These are phyloP conservation scores for Digitaria exilis DNA, from an alignment of 202 grass and related monocot genomes.

Conservation along the genomic window DNA sequence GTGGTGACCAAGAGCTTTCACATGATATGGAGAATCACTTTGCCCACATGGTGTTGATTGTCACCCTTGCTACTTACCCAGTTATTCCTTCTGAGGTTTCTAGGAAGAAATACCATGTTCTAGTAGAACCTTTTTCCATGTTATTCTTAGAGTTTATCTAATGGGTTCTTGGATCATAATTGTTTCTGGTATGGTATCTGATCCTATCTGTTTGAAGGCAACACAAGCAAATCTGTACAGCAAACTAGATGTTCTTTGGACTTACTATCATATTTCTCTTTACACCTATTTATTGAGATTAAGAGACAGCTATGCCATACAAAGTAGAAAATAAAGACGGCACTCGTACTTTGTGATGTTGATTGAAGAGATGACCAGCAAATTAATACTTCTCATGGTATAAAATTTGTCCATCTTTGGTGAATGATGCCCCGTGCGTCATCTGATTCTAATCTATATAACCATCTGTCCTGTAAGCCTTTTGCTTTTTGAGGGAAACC, in stretches of 20 bases:
- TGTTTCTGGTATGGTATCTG: slow-evolving; percentile 30
- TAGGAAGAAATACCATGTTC: background rate
- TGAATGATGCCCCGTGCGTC: background rate
- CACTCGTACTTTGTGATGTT: background rate
- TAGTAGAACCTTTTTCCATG: background rate
- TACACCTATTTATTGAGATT: slow-evolving; percentile 4
- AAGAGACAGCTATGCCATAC: slow-evolving; percentile 2
- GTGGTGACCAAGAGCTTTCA: slow-evolving; percentile 29
- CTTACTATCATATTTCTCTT: slow-evolving; percentile 1
- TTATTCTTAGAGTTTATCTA: background rate
- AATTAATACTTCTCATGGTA: background rate
- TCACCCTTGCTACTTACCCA: slow-evolving; percentile 9
- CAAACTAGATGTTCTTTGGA: slow-evolving; percentile 22
- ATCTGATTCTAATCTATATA: background rate
- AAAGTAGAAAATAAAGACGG: background rate
- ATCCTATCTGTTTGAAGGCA: slow-evolving; percentile 33
- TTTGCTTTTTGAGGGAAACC: too few relatives aligned
- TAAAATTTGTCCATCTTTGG: background rate
- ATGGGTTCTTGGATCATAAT: background rate
- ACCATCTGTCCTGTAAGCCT: background rate
- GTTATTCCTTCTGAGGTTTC: slow-evolving; percentile 22
- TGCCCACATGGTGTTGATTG: background rate
- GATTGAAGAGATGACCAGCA: background rate
- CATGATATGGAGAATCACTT: slow-evolving; percentile 33
- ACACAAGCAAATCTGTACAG: slow-evolving; percentile 10